Evolutionary conservation across 352 stramenopile species (phyloP).

Genomic region (Phytopythium sindhum): DNA sequence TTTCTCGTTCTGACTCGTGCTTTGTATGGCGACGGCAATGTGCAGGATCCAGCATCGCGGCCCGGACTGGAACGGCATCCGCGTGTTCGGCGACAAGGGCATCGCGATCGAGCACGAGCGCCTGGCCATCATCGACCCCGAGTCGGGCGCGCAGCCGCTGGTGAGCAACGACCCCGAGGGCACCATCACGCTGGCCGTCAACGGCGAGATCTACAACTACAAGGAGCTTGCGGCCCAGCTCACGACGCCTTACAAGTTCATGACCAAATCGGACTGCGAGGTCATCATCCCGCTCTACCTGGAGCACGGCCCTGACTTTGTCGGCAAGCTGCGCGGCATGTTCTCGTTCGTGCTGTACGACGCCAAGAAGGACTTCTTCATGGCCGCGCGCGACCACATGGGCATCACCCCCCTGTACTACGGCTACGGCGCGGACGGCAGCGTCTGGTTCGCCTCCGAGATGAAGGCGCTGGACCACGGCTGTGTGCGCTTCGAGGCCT

Average conservation of each 20-base stretch:
- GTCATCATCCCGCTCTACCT: slow-evolving; percentile 96
- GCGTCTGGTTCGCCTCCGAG: slow-evolving; percentile 95
- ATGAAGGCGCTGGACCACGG: slow-evolving; percentile 95
- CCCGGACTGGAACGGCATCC: slow-evolving; percentile 95
- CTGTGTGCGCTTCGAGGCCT: slow-evolving; percentile 84
- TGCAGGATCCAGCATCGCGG: slow-evolving; percentile 93
- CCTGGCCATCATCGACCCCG: slow-evolving; percentile 98
- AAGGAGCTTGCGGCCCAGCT: slow-evolving; percentile 92
- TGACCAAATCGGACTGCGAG: slow-evolving; percentile 98
- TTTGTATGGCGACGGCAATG: not conserved
- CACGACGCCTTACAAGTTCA: slow-evolving; percentile 87
- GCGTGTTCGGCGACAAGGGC: slow-evolving; percentile 67
- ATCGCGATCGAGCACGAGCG: slow-evolving; percentile 96
- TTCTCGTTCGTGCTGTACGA: slow-evolving; percentile 99
- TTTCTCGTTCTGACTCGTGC: not conserved
- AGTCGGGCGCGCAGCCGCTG: slow-evolving; percentile 92
- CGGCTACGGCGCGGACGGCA: slow-evolving; percentile 96
- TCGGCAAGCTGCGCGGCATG: slow-evolving; percentile 95
- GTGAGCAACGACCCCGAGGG: slow-evolving; percentile 77
- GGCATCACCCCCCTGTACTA: slow-evolving; percentile 99
- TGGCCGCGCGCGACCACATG: slow-evolving; percentile 96
- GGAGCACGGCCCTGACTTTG: slow-evolving; percentile 87
- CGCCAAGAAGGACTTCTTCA: slow-evolving; percentile 90
- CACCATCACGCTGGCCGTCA: slow-evolving; percentile 94
- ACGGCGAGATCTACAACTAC: slow-evolving; percentile 99